Evolutionary conservation across 306 rosid genomes (phyloP), one percentile per base, ranked within the genome.

Genomic region (Cucurbita moschata): DNA sequence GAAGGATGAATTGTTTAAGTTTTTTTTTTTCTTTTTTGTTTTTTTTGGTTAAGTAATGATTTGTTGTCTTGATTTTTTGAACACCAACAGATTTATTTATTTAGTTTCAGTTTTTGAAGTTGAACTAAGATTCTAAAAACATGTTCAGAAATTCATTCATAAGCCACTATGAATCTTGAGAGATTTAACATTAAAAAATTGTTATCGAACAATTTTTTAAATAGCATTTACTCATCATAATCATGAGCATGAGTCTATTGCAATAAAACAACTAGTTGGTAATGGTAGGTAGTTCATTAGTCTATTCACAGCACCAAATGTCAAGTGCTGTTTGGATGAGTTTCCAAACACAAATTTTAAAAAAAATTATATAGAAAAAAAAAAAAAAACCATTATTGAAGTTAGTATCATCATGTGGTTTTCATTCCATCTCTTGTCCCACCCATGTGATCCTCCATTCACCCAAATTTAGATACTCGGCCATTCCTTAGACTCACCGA

Each of bases 201-300:
- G 26, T 44, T 4, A 11, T 3, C 39, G 44, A 19, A 44, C 54
- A 18, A 4, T 1, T 9, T n/a, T 65, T 75, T 12, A 51, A 18
- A 26, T 64, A 18, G 26, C 58, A 38, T 10, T 64, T 40, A 43
- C 44, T 40, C 26, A 39, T 50, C 5, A 55, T 11, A 72, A 4
- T 54, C 39, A 47, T 69, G 57, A 23, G 73, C 72, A 21, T 10
- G 63, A 54, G 18, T 53, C 60, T 13, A 70, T 19, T 10, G 58
- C 21, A 71, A 71, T 30, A 47, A 72, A 78, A 59, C 67, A 40
- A 52, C 42, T 79, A 77, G 77, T 57, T 59, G 87, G 81, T 79
- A 30, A 83, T 59, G 87, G 81, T 79, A 30, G 85, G 75, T 77
- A 5, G 86, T 55, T 85, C 71, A 73, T n/a, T 7, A 13, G 84